phyloP scores from a whole-genome alignment of 2,329 filamentous ascomycete genomes.

The Penicillium fuscoglaucum region DNA sequence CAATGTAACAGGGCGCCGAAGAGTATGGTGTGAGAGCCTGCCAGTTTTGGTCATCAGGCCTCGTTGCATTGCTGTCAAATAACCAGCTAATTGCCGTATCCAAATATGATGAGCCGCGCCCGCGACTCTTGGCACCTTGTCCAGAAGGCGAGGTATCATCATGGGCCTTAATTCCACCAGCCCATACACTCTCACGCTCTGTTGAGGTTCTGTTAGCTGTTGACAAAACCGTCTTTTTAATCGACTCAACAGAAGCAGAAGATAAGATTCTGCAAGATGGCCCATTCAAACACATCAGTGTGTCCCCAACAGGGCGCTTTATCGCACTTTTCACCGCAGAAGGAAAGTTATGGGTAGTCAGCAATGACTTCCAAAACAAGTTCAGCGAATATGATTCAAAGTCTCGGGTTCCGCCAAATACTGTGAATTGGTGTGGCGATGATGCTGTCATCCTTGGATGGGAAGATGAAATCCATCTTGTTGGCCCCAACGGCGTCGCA shows the following conservation, averaged over 20 bases:
- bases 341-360: slow-evolving; percentile 87
- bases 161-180: slow-evolving; percentile 86
- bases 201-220: slow-evolving; percentile 91
- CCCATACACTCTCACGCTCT: slow-evolving; percentile 83
- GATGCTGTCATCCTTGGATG: slow-evolving; percentile 91
- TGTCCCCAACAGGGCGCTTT: slow-evolving; percentile 87
- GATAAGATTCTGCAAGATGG: slow-evolving; percentile 89
- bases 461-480: slow-evolving; percentile 95
- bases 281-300: slow-evolving; percentile 84
- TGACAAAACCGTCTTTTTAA: slow-evolving; percentile 76
- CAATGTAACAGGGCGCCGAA: slow-evolving; percentile 64
- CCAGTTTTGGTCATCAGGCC: slow-evolving; percentile 87
- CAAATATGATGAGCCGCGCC: slow-evolving; percentile 85
- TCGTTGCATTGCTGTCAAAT: slow-evolving; percentile 87
- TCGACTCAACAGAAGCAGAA: slow-evolving; percentile 86
- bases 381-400: slow-evolving; percentile 89
- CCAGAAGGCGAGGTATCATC: slow-evolving; percentile 79
- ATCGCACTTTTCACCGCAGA: slow-evolving; percentile 83
- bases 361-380: slow-evolving; percentile 89
- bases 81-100: slow-evolving; percentile 85
- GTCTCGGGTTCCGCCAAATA: slow-evolving; percentile 79
- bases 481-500: slow-evolving; percentile 78
- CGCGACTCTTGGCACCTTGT: slow-evolving; percentile 73
- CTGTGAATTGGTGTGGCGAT: slow-evolving; percentile 94
- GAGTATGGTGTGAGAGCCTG: slow-evolving; percentile 85